phyloP scores from a whole-genome alignment of 352 stramenopile genomes.

The Phytophthora fragariaefolia region DNA sequence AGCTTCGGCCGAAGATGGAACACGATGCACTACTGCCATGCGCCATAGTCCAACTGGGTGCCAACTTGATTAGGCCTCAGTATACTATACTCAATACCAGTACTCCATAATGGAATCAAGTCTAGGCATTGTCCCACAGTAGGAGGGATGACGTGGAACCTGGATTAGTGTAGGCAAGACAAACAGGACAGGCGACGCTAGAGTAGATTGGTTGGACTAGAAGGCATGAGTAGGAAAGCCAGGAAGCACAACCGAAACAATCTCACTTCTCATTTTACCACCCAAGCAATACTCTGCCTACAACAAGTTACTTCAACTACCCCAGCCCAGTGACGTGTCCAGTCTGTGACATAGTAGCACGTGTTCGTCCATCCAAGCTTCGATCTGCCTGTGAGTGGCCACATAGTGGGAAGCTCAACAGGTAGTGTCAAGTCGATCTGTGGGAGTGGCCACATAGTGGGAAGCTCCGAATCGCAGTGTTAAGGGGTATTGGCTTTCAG shows the following conservation, averaged over 20 bases:
- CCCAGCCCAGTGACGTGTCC: too few species aligned
- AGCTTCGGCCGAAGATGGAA: too few species aligned
- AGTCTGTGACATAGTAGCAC: too few species aligned
- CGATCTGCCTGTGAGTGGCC: not conserved
- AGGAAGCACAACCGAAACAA: not conserved
- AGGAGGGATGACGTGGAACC: not conserved
- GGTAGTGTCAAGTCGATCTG: constrained; percentile 7
- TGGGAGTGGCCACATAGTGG: constrained; percentile 19
- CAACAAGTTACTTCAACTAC: too few species aligned
- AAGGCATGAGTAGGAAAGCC: not conserved
- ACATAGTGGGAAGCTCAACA: constrained; percentile 9
- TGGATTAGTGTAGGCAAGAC: not conserved
- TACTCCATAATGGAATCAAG: too few species aligned
- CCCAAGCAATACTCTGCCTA: too few species aligned
- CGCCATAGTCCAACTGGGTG: too few species aligned
- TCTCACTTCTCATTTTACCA: not conserved
- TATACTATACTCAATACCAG: too few species aligned
- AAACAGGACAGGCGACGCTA: not conserved
- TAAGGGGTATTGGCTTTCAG: constrained; percentile 4
- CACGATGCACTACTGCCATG: too few species aligned
- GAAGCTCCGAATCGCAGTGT: constrained; percentile 9
- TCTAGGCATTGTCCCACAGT: not conserved
- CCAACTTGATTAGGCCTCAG: too few species aligned
- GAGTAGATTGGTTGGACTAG: not conserved
- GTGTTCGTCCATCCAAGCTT: too few species aligned